These are phyloP conservation scores for Penicillium arizonense DNA, from an alignment of 495 filamentous ascomycete species.

Conservation along the genomic window DNA sequence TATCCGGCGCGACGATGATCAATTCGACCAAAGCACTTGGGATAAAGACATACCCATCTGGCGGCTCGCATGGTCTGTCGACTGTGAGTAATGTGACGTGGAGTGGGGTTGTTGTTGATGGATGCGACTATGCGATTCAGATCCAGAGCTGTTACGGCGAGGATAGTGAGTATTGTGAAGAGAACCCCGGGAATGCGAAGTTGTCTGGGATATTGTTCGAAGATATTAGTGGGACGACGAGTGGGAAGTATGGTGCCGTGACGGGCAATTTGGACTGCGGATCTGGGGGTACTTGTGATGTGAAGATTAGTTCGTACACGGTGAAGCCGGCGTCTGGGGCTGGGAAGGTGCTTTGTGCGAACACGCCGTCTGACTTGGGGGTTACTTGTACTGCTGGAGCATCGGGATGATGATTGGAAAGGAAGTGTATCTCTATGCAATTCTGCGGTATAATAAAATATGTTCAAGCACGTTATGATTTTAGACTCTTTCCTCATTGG, in stretches of 20 bases:
- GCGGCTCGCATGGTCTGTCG: constrained; percentile 30
- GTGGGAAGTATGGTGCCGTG: constrained; percentile 35
- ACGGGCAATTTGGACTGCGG: constrained; percentile 41
- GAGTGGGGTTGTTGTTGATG: constrained; percentile 32
- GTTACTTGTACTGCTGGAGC: constrained; percentile 39
- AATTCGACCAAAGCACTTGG: constrained; percentile 43
- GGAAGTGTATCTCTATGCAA: constrained; percentile 1
- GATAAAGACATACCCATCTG: constrained; percentile 43
- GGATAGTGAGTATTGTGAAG: constrained; percentile 36
- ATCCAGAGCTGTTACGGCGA: constrained; percentile 49
- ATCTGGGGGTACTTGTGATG: constrained; percentile 35
- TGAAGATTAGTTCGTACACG: constrained; percentile 29
- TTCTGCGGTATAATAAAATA: constrained; percentile 19
- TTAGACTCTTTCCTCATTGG: neutral
- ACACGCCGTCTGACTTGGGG: constrained; percentile 33
- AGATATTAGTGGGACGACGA: constrained; percentile 39
- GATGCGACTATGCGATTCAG: constrained; percentile 46
- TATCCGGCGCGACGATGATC: constrained; percentile 37
- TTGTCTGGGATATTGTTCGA: constrained; percentile 35
- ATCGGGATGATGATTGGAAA: constrained; percentile 21
- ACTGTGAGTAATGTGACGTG: constrained; percentile 45
- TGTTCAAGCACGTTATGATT: neutral
- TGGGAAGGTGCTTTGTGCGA: constrained; percentile 37
- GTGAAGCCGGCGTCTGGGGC: constrained; percentile 34
- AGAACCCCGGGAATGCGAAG: constrained; percentile 32